phyloP scores from a whole-genome alignment of 441 rosid genomes.

The Geranium incanum region DNA sequence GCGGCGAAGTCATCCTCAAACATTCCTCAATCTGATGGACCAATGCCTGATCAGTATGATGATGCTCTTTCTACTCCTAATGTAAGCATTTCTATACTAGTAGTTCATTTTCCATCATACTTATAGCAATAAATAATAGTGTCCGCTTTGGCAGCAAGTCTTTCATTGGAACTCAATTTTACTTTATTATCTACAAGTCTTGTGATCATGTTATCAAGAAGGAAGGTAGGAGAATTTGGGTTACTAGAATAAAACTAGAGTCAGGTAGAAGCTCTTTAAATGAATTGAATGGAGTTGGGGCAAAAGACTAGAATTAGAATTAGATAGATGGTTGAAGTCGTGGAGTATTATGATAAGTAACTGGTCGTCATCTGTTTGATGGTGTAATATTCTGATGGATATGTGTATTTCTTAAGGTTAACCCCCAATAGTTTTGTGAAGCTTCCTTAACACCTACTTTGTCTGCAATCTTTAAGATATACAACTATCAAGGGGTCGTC shows the following conservation, averaged over 20 bases:
- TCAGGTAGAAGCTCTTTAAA: not conserved
- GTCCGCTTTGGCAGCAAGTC: not conserved
- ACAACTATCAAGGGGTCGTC: conserved; percentile 79
- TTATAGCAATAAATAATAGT: not conserved
- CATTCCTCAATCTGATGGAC: conserved; percentile 90
- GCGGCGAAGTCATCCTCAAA: conserved; percentile 31
- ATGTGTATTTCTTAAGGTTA: too few species aligned
- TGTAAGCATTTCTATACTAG: conserved; percentile 35
- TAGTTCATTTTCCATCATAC: not conserved
- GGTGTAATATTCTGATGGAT: conserved; percentile 25
- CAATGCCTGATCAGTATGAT: conserved; percentile 87
- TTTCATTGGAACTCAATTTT: not conserved
- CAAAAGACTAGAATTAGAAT: not conserved
- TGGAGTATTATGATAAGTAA: too few species aligned
- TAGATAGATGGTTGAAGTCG: not conserved
- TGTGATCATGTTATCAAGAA: not conserved
- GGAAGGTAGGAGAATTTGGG: not conserved
- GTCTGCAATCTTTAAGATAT: conserved; percentile 45
- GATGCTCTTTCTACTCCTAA: conserved; percentile 89
- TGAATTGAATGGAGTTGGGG: not conserved
- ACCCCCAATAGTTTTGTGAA: too few species aligned
- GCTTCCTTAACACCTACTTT: not conserved
- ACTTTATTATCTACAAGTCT: too few species aligned
- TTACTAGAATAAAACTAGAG: not conserved
- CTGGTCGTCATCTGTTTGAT: too few species aligned